These are phyloP conservation scores for Fusarium guadeloupense DNA, from an alignment of 2,329 filamentous ascomycete genomes.

Conservation along the genomic window DNA sequence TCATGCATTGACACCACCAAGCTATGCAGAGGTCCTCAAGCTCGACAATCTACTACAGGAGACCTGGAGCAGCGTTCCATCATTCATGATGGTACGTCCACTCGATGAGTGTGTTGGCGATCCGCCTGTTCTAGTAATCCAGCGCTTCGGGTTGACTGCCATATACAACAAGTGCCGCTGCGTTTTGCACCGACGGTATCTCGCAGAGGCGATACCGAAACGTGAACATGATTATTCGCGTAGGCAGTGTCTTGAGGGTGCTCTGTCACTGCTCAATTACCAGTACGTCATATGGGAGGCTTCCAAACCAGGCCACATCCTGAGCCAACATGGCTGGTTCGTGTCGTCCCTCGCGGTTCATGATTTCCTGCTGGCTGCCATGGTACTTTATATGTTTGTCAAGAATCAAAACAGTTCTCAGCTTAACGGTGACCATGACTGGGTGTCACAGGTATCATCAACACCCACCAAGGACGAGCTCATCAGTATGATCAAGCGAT, in stretches of 20 bases:
- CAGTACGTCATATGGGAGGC: constrained; percentile 60
- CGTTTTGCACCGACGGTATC: constrained; percentile 64
- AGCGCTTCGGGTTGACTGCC: constrained; percentile 62
- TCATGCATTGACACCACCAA: constrained; percentile 58
- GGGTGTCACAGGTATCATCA: constrained; percentile 47
- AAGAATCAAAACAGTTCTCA: constrained; percentile 55
- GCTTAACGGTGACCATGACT: constrained; percentile 46
- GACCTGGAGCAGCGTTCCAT: constrained; percentile 57
- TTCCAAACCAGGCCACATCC: constrained; percentile 61
- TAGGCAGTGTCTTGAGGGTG: constrained; percentile 59
- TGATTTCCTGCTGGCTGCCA: constrained; percentile 69
- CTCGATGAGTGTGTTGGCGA: constrained; percentile 61
- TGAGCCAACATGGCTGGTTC: constrained; percentile 65
- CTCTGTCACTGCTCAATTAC: constrained; percentile 57
- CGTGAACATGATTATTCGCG: constrained; percentile 63
- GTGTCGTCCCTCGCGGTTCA: constrained; percentile 65
- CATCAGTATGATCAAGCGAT: constrained; percentile 52
- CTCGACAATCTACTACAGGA: constrained; percentile 58
- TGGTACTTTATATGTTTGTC: constrained; percentile 65
- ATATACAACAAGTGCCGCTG: constrained; percentile 65
- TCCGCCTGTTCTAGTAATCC: constrained; percentile 56
- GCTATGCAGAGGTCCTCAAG: constrained; percentile 59
- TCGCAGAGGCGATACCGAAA: constrained; percentile 54
- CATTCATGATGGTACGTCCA: constrained; percentile 58
- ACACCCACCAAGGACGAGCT: constrained; percentile 52